These are phyloP conservation scores for Aspergillus sojae DNA, from an alignment of 2,329 filamentous ascomycete species.

Conservation along the genomic window DNA sequence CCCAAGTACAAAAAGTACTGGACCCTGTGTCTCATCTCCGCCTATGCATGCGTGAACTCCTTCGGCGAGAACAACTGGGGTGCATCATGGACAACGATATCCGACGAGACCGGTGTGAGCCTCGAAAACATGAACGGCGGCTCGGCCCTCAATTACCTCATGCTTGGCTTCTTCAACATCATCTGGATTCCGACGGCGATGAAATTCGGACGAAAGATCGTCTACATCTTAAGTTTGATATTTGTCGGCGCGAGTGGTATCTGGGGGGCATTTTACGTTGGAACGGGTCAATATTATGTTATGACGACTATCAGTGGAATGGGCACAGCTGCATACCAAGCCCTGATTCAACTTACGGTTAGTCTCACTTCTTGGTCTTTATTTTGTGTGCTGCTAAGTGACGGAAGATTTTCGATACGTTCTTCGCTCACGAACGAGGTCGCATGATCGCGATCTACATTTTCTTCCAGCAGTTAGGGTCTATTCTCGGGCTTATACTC, in stretches of 20 bases:
- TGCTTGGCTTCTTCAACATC: conserved; percentile 46
- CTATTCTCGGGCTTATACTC: conserved; percentile 41
- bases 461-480: conserved; percentile 45
- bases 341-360: conserved; percentile 43
- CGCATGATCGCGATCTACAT: conserved; percentile 41
- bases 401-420: conserved; percentile 39
- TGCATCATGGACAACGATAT: conserved; percentile 47
- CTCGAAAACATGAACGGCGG: conserved; percentile 47
- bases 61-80: conserved; percentile 47
- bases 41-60: conserved; percentile 46
- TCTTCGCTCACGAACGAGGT: conserved; percentile 43
- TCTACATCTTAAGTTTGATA: conserved; percentile 38
- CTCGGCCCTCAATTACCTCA: conserved; percentile 45
- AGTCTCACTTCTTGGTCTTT: not conserved
- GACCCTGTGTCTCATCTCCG: conserved; percentile 42
- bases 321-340: conserved; percentile 42
- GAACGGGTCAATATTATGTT: conserved; percentile 34
- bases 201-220: conserved; percentile 37
- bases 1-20: conserved; percentile 42
- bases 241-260: conserved; percentile 33
- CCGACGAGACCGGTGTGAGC: conserved; percentile 40
- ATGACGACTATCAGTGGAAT: conserved; percentile 35
- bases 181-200: conserved; percentile 41
- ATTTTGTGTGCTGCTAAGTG: conserved; percentile 2
- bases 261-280: conserved; percentile 34